phyloP scores from a whole-genome alignment of 164 flowering plant species.

The Vitis amurensis region DNA sequence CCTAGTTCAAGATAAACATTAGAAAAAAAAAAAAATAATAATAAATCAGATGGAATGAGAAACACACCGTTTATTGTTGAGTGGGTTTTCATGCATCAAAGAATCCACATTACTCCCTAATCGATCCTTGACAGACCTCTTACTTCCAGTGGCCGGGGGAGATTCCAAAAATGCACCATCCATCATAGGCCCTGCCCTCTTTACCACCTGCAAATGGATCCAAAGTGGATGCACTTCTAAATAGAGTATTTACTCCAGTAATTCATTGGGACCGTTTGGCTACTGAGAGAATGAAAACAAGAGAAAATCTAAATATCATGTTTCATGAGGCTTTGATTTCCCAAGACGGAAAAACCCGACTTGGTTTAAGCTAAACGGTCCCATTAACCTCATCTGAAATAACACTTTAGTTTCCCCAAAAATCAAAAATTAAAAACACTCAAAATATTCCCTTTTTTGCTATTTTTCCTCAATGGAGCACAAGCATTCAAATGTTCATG shows the following conservation, averaged over 20 bases:
- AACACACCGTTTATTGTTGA: constrained; percentile 48
- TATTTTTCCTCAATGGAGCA: neutral
- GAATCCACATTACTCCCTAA: constrained; percentile 54
- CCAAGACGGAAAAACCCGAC: neutral
- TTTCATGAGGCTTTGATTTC: neutral
- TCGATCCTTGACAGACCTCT: constrained; percentile 71
- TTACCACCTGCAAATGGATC: constrained; percentile 51
- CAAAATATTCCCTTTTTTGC: too few relatives aligned
- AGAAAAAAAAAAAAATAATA: too few relatives aligned
- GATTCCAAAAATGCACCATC: constrained; percentile 36
- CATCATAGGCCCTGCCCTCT: constrained; percentile 42
- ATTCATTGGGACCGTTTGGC: neutral
- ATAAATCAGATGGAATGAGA: neutral
- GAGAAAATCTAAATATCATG: neutral
- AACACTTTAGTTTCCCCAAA: too few relatives aligned
- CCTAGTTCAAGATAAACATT: too few relatives aligned
- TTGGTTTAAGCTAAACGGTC: too few relatives aligned
- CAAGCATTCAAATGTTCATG: neutral
- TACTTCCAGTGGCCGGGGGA: constrained; percentile 38
- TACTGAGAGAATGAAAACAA: neutral
- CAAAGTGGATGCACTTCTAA: neutral
- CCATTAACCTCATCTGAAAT: too few relatives aligned
- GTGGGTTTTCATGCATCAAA: constrained; percentile 13
- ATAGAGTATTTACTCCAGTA: neutral
- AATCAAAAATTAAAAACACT: too few relatives aligned